Percentiles rank a stretch among this genome's conserved stretches.
Evolutionary conservation across 1,284 basidiomycete genomes (phyloP).

Genomic region (Xerocomus minutiporus): DNA sequence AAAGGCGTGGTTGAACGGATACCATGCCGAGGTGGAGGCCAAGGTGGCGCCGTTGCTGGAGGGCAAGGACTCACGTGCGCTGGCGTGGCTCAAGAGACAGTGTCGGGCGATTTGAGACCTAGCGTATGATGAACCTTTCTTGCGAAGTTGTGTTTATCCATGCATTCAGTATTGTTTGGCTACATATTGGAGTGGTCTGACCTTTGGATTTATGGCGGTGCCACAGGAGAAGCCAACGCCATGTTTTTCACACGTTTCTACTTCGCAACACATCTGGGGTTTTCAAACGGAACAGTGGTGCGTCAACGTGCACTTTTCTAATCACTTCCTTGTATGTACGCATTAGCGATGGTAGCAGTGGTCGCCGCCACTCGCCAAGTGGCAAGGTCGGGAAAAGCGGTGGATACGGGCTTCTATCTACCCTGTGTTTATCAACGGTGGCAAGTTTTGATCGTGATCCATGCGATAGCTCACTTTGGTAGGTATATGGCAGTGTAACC

Average conservation of each 20-base stretch:
- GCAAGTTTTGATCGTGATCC: not conserved
- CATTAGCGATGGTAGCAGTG: not conserved
- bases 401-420: not conserved
- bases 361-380: not conserved
- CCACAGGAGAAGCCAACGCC: not conserved
- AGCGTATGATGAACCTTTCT: not conserved
- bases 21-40: slow-evolving; percentile 73
- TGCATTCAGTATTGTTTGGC: not conserved
- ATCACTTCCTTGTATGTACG: not conserved
- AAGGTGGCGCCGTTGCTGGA: slow-evolving; percentile 77
- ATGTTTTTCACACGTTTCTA: not conserved
- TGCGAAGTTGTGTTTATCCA: not conserved
- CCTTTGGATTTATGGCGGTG: not conserved
- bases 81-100: slow-evolving; percentile 77
- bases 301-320: not conserved
- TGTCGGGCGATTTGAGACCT: slow-evolving; percentile 31
- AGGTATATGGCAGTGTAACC: not conserved
- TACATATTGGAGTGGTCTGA: not conserved
- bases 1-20: slow-evolving; percentile 78
- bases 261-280: no score
- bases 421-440: not conserved
- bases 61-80: slow-evolving; percentile 62
- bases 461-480: not conserved
- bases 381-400: not conserved
- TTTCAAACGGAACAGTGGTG: not conserved